Base-by-base conservation (phyloP, 306 rosid species). In the Abrus pulchellus region DNA sequence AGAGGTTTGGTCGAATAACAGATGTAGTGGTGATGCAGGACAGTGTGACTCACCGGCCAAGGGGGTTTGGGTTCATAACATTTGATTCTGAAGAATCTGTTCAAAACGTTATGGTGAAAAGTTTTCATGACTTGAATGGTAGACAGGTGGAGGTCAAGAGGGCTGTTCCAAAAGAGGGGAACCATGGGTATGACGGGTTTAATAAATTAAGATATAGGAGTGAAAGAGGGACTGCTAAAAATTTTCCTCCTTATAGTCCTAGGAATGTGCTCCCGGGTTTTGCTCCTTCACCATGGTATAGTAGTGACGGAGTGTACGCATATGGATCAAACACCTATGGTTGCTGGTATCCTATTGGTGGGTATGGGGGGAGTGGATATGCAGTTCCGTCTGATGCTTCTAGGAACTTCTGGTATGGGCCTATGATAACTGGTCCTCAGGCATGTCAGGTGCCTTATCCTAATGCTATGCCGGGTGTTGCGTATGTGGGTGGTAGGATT, bases 1-100 rank as follows among this genome's bases (percentile, higher is more conserved):
- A 92, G 79, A 81, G 80, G 76, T 94, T 89, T 76, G 98, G 98
- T 80, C 78, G 80, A 11, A 80, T 94, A 82, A 88, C 92, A 0
- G 98, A 94, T 63, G 95, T 92, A 38, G 98, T 94, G 68, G 94
- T 94, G 78, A 94, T 94, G 95, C 92, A 88, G 79, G 97, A 92
- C 82, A 88, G 88, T 67, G 29, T 79, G 47, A 94, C 97, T 62
- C 89, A 80, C 38, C 84, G 97, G 41, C 97, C 98, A 9, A 85
- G 98, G 77, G 98, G 98, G 0, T 94, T 94, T 81, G 98, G 98
- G 59, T 94, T 94, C 45, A 84, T 94, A 44, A 94, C 98, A 41
- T 94, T 89, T 44, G 98, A 85, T 66, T 90, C 87, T 0, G 92
- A 89, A 75, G 95, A 89, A 3, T 82, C 97, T 0, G 97, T 89